Conservation (phyloP, 2,329 filamentous ascomycete species). For the Penicillium capsulatum region DNA sequence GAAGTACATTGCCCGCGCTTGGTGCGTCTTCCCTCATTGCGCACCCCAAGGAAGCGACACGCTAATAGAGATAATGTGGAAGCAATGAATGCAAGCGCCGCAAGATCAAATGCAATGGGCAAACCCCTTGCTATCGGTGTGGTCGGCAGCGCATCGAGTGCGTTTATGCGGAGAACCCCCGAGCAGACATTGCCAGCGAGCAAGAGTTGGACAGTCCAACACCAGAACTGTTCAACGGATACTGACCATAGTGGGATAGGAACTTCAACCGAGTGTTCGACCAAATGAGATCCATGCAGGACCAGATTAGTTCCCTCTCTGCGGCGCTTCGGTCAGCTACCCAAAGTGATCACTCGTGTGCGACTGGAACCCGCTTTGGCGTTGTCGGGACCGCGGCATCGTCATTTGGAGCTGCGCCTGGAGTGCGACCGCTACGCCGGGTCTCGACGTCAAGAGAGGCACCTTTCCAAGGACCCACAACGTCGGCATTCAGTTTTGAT, state of each 20-base stretch:
- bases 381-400: conserved; percentile 3
- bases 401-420: conserved; percentile 8
- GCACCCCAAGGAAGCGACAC: not conserved
- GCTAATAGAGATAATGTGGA: not conserved
- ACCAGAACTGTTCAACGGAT: not conserved
- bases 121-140: conserved; percentile 59
- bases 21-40: conserved; percentile 39
- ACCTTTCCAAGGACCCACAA: conserved; percentile 79
- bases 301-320: conserved; percentile 73
- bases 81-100: conserved; percentile 61
- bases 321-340: conserved; percentile 66
- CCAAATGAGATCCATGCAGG: conserved; percentile 40
- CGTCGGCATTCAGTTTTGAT: conserved; percentile 74
- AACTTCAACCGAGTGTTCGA: conserved; percentile 27
- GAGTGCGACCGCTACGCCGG: conserved; percentile 17
- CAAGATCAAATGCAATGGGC: conserved; percentile 64
- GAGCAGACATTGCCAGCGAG: conserved; percentile 64
- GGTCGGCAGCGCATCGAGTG: conserved; percentile 44
- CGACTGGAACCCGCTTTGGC: conserved; percentile 9
- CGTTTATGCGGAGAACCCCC: conserved; percentile 59
- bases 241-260: conserved; percentile 7
- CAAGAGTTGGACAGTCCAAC: conserved; percentile 54
- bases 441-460: conserved; percentile 46
- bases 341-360: conserved; percentile 24
- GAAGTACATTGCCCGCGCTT: conserved; percentile 62